These are phyloP conservation scores for Wallacemonas sp. DNA, from an alignment of 208 protist genomes.

Conservation along the genomic window DNA sequence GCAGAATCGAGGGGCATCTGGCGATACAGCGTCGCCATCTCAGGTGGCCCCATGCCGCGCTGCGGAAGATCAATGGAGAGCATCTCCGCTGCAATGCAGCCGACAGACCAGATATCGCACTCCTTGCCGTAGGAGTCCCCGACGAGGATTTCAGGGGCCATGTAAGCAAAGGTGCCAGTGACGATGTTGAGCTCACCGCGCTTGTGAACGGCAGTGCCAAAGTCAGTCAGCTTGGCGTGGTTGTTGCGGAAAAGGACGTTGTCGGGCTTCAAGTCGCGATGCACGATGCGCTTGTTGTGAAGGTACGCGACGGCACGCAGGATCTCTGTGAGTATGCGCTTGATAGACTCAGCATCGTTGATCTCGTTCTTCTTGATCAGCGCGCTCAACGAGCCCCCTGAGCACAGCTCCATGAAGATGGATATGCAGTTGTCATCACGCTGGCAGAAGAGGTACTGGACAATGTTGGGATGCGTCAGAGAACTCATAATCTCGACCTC, in stretches of 20 bases:
- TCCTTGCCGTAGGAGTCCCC: slow-evolving; percentile 87
- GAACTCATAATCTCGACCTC: slow-evolving; percentile 86
- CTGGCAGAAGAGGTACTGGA: slow-evolving; percentile 81
- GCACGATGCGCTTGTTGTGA: slow-evolving; percentile 76
- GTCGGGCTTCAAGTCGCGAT: no score
- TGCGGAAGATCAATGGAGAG: slow-evolving; percentile 62
- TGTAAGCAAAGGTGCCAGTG: slow-evolving; percentile 87
- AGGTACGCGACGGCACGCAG: slow-evolving; percentile 72
- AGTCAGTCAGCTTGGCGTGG: slow-evolving; percentile 75
- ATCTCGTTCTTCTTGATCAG: slow-evolving; percentile 56
- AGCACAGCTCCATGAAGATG: slow-evolving; percentile 91
- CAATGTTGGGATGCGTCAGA: slow-evolving; percentile 83
- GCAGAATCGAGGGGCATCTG: slow-evolving; percentile 43
- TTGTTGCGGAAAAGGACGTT: slow-evolving; percentile 77
- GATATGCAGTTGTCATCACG: slow-evolving; percentile 81
- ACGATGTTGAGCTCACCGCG: slow-evolving; percentile 48
- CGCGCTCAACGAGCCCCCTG: slow-evolving; percentile 63
- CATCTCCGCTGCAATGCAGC: slow-evolving; percentile 93
- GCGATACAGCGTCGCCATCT: slow-evolving; percentile 76
- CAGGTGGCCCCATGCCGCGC: slow-evolving; percentile 49
- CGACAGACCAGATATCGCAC: slow-evolving; percentile 95
- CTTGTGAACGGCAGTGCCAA: slow-evolving; percentile 77
- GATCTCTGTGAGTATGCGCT: slow-evolving; percentile 62
- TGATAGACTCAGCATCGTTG: slow-evolving; percentile 43
- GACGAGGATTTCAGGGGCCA: slow-evolving; percentile 91